Conservation (phyloP, 371 early-diverging fungal species). For the Phascolomyces articulosus region DNA sequence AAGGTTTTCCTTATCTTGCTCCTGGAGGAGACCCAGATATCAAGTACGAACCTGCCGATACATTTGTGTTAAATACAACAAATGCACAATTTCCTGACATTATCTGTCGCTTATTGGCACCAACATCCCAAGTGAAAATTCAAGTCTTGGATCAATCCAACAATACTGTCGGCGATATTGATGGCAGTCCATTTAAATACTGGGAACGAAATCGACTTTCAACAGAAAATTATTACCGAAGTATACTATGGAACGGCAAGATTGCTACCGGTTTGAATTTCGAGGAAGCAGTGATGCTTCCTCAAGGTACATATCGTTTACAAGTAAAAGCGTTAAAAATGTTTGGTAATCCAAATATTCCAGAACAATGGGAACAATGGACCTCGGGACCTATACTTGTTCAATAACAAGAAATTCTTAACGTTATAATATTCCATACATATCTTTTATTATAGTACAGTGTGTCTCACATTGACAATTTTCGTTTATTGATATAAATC, state of each 20-base stretch:
- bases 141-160: conserved; percentile 11
- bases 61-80: conserved; percentile 16
- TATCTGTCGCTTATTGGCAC: conserved; percentile 23
- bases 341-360: conserved; percentile 10
- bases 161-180: conserved; percentile 15
- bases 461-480: no score
- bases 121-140: conserved; percentile 12
- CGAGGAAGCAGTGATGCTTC: conserved; percentile 2
- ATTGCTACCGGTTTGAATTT: conserved; percentile 9
- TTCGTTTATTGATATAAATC: no score
- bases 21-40: conserved; percentile 5
- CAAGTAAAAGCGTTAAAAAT: conserved; percentile 14
- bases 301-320: conserved; percentile 11
- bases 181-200: conserved; percentile 20
- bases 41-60: conserved; percentile 14
- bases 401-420: background rate
- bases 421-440: no score
- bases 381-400: conserved; percentile 22
- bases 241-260: conserved; percentile 21
- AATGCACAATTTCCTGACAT: conserved; percentile 15
- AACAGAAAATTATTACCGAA: background rate
- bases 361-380: conserved; percentile 19
- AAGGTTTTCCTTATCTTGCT: conserved; percentile 34
- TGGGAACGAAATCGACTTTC: conserved; percentile 25
- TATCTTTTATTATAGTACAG: background rate